Percentiles rank a stretch among this genome's conserved stretches.
Conservation (phyloP, 1,139 yeast genomes). For the Debaryomyces nepalensis region DNA sequence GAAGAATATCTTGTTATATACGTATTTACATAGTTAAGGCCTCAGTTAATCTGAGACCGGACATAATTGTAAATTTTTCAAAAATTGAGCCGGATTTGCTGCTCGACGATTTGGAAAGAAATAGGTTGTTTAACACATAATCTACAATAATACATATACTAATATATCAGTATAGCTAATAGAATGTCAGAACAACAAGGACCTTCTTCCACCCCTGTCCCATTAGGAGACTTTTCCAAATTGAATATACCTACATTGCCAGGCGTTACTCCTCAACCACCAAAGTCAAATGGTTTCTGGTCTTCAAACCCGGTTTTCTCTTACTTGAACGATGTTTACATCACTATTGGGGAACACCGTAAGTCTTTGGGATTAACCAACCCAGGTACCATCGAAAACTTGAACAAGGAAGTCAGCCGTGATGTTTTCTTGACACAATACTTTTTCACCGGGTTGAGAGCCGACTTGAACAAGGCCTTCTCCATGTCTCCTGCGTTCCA, state of each 20-base stretch:
- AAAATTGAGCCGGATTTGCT: conserved; percentile 11
- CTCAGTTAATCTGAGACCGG: conserved; percentile 12
- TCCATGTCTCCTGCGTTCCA: conserved; percentile 94
- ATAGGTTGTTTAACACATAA: conserved; percentile 5
- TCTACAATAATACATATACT: conserved; percentile 2
- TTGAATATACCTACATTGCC: conserved; percentile 62
- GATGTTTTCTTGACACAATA: conserved; percentile 91
- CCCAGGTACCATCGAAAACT: conserved; percentile 95
- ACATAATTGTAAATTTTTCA: conserved; percentile 12
- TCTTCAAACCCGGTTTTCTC: conserved; percentile 85
- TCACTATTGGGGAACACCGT: conserved; percentile 76
- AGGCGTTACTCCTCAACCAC: conserved; percentile 54
- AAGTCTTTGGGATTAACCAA: conserved; percentile 78
- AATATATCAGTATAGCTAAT: conserved; percentile 3
- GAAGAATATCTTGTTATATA: background rate
- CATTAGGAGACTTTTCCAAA: conserved; percentile 58
- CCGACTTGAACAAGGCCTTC: conserved; percentile 93
- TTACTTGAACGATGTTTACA: conserved; percentile 77
- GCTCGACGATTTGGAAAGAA: conserved; percentile 11
- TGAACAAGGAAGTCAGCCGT: conserved; percentile 89
- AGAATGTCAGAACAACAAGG: conserved; percentile 16
- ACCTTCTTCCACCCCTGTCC: conserved; percentile 32
- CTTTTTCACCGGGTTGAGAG: conserved; percentile 94
- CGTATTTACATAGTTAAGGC: conserved; percentile 6
- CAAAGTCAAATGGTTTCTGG: conserved; percentile 67